Base-by-base conservation (phyloP, 768 basidiomycete species). In the Pisolithus sp. region DNA sequence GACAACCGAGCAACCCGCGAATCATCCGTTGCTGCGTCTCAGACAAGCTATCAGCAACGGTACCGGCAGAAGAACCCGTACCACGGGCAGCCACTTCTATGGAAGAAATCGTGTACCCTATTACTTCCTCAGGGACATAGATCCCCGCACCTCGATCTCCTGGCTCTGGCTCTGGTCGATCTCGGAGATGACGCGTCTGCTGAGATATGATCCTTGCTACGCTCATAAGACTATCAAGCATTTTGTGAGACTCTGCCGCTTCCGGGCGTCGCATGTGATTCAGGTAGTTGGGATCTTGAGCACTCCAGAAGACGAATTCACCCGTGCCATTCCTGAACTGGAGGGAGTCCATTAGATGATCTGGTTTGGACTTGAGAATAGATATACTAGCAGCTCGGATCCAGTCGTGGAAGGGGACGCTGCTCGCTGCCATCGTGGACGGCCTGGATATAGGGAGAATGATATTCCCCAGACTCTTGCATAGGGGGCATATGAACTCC, bases 401-500 rank as follows among this genome's bases (percentile, higher is more conserved):
- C 90, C 90, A 94, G 59, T 94, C 91, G 0, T 89, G 75, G 64
- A 96, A 89, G 0, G 85, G 78, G 0, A 80, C 69, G 4, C 68
- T 70, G 52, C 80, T 87, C 3, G 64, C 62, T 28, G 71, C 61
- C 15, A 67, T 64, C 21, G 75, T 65, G 34, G 72, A 76, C 0
- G 83, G 73, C 12, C 73, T 73, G 5, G 79, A 74, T 17, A 94
- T 84, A 0, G 96, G 96, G 1, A 99, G 76, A 39, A 99, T 85
- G 28, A 93, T 82, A 66, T 99, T 99, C 3, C 95, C 93, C 6
- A 97, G 74, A 59, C 90, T 93, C 71, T 98, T 98, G 75, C 96
- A 99, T 4, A 99, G 72, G 1, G 96, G 96, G 59, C 96, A 99
- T 44, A 97, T 89, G 70, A 86, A 98, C 62, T 99, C 96, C 58